Percentiles rank a stretch among this genome's conserved stretches.
Evolutionary conservation across 176 grass and related monocot genomes (phyloP).

Genomic region (Phyllostachys edulis): DNA sequence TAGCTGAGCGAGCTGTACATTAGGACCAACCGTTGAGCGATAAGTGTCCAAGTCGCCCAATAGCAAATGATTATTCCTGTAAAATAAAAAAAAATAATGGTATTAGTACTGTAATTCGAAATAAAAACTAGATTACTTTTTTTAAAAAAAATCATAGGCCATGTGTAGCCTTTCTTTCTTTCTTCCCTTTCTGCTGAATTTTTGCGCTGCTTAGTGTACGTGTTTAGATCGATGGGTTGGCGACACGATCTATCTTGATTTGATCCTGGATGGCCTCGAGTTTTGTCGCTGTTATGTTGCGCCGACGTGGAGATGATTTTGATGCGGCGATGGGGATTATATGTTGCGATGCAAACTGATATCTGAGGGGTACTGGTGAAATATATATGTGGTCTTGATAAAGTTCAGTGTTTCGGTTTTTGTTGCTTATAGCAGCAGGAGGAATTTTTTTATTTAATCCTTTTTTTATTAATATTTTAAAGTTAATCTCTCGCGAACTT

Average conservation of each 20-base stretch:
- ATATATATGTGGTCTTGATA: neutral
- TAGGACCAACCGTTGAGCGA: no score
- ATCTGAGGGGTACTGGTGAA: neutral
- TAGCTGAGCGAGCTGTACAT: no score
- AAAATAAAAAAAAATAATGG: no score
- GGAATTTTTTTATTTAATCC: no score
- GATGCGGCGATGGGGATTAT: neutral
- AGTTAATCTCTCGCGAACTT: no score
- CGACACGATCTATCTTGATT: slow-evolving; percentile 10
- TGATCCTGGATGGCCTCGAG: neutral
- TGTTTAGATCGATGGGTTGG: neutral
- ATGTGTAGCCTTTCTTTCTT: neutral
- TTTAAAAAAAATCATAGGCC: no score
- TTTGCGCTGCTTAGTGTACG: neutral
- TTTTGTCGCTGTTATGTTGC: neutral
- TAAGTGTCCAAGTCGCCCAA: no score
- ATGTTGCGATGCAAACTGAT: neutral
- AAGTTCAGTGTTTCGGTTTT: neutral
- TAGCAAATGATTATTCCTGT: no score
- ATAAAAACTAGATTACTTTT: no score
- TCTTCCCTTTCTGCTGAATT: neutral
- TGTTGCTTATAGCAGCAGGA: neutral
- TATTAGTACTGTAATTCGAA: no score
- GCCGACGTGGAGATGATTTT: neutral
- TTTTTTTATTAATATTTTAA: no score